phyloP scores from a whole-genome alignment of 2,329 filamentous ascomycete species.

The Trichoderma sp. region DNA sequence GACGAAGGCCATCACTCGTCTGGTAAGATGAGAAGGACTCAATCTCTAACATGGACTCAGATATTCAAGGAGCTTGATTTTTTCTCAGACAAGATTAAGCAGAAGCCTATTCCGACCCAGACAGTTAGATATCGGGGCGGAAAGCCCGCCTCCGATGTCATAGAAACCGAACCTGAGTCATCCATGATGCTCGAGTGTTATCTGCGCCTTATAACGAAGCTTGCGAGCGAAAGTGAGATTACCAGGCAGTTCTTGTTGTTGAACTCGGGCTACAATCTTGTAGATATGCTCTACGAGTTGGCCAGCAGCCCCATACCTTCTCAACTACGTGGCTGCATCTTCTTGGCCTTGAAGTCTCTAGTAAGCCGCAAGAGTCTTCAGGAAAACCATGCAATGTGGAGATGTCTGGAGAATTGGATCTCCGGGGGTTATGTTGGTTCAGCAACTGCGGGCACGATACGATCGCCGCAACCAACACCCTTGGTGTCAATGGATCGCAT shows the following conservation, averaged over 20 bases:
- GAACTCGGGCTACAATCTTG: constrained; percentile 61
- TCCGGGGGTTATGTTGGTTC: constrained; percentile 53
- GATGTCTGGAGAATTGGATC: constrained; percentile 74
- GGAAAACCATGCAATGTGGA: constrained; percentile 75
- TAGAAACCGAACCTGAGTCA: constrained; percentile 84
- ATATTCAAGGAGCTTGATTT: constrained; percentile 88
- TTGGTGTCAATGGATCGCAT: constrained; percentile 58
- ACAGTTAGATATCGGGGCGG: constrained; percentile 49
- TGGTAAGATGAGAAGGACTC: constrained; percentile 75
- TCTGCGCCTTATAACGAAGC: constrained; percentile 78
- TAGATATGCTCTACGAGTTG: constrained; percentile 72
- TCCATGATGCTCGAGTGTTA: constrained; percentile 97
- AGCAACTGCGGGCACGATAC: constrained; percentile 31
- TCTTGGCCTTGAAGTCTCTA: constrained; percentile 72
- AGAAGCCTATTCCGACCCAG: constrained; percentile 55
- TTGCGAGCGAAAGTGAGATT: constrained; percentile 69
- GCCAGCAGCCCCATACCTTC: constrained; percentile 73
- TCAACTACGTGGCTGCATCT: constrained; percentile 78
- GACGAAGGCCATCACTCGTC: constrained; percentile 75
- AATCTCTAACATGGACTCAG: constrained; percentile 87
- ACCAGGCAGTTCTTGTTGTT: constrained; percentile 73
- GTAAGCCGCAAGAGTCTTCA: constrained; percentile 68
- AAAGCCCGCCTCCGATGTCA: constrained; percentile 61
- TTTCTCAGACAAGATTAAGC: constrained; percentile 74
- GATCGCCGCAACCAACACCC: constrained; percentile 32